A percentile compares a stretch with the other conserved stretches of the same genome.
Evolutionary conservation across 176 grass and related monocot species (phyloP).

Genomic region (Musa acuminata): DNA sequence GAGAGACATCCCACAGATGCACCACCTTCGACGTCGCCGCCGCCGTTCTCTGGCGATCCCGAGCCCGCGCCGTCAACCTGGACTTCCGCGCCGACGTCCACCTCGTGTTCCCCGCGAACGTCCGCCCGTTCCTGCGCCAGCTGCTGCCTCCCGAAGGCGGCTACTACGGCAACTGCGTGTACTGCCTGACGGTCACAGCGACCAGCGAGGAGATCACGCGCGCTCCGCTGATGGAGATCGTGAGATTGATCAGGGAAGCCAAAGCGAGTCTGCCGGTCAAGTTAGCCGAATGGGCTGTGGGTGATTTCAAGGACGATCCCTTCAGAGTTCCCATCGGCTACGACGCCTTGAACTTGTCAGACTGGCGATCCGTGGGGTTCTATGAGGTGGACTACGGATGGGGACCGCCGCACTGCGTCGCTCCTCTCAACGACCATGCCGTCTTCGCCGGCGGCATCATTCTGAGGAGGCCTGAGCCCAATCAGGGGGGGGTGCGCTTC

Average conservation of each 20-base stretch:
- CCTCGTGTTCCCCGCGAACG: background rate
- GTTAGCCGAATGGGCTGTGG: background rate
- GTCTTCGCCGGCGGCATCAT: background rate
- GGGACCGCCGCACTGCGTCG: background rate
- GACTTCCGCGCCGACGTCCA: background rate
- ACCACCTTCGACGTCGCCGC: conserved; percentile 16
- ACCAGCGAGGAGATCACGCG: background rate
- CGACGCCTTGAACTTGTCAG: background rate
- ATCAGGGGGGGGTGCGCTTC: background rate
- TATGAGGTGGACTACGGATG: background rate
- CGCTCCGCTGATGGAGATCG: background rate
- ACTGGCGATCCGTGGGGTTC: conserved; percentile 8
- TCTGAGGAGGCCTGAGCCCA: background rate
- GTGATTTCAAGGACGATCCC: conserved; percentile 1
- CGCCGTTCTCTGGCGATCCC: conserved; percentile 21
- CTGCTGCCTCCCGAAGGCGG: background rate
- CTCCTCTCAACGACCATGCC: background rate
- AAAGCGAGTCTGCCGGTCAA: background rate
- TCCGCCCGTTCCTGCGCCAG: background rate
- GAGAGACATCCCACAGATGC: background rate
- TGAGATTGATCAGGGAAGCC: background rate
- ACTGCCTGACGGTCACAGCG: background rate
- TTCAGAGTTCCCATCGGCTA: background rate
- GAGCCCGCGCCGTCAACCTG: background rate
- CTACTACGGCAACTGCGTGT: conserved; percentile 6